These are phyloP conservation scores for Cinnamomum chago DNA, from an alignment of 164 flowering plant genomes.

Conservation along the genomic window DNA sequence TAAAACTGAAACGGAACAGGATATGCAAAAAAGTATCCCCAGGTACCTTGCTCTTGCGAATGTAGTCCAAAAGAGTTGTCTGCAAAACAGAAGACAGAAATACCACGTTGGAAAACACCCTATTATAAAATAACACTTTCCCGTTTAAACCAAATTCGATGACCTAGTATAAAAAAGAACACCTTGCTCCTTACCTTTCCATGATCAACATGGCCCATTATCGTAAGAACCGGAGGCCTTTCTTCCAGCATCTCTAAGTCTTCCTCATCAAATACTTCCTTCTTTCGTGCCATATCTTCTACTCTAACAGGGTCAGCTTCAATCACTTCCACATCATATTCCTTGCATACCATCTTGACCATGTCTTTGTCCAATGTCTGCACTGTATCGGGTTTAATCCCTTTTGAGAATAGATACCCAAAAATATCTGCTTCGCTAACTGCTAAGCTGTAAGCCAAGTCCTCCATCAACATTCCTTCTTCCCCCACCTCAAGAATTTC, in stretches of 20 bases:
- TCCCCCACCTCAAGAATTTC: conserved; percentile 92
- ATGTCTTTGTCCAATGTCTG: conserved; percentile 68
- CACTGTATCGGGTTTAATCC: conserved; percentile 77
- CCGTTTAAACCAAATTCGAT: not conserved
- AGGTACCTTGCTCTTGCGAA: conserved; percentile 86
- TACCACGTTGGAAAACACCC: conserved; percentile 20
- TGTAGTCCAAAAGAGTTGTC: conserved; percentile 93
- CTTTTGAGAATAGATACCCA: conserved; percentile 67
- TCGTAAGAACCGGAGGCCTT: conserved; percentile 90
- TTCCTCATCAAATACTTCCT: conserved; percentile 76
- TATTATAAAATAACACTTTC: not conserved
- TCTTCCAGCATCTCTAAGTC: conserved; percentile 79
- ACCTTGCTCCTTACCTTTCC: conserved; percentile 58
- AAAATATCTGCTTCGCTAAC: conserved; percentile 80
- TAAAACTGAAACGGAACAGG: not conserved
- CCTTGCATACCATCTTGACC: conserved; percentile 82
- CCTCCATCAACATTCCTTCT: conserved; percentile 78
- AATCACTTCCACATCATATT: conserved; percentile 78
- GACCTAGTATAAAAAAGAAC: not conserved
- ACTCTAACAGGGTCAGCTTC: conserved; percentile 64
- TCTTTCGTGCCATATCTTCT: conserved; percentile 87
- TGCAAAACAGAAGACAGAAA: conserved; percentile 31
- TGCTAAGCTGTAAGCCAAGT: conserved; percentile 71
- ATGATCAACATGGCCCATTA: conserved; percentile 99
- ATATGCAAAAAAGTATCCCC: conserved; percentile 3